Evolutionary conservation across 2,329 filamentous ascomycete species (phyloP).

Genomic region (Colletotrichum liaoningense): DNA sequence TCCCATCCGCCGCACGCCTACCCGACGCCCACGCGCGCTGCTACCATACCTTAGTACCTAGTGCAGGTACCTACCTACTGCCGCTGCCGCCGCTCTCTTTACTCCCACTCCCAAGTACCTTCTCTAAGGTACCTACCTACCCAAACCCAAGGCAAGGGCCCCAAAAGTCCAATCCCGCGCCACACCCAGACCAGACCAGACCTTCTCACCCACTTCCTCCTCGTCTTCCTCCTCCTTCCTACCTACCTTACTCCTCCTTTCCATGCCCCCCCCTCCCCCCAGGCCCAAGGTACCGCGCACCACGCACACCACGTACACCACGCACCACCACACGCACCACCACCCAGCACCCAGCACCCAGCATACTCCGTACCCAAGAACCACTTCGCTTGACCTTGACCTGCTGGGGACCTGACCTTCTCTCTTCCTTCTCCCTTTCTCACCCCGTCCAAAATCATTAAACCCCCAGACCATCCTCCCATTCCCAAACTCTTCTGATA

Average conservation of each 20-base stretch:
- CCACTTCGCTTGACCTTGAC: conserved; percentile 4
- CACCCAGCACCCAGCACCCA: conserved; percentile 10
- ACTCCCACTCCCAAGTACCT: background rate
- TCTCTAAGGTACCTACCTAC: too few relatives aligned
- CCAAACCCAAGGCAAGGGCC: too few relatives aligned
- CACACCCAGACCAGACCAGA: too few relatives aligned
- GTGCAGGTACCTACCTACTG: background rate
- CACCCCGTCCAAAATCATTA: conserved; percentile 50
- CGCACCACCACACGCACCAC: background rate
- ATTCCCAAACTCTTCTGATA: conserved; percentile 50
- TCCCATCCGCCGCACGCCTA: conserved; percentile 10
- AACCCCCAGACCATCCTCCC: conserved; percentile 52
- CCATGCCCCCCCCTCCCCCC: conserved; percentile 21
- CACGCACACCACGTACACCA: background rate
- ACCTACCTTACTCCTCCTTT: conserved; percentile 13
- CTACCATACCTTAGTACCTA: conserved; percentile 28
- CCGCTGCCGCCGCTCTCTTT: conserved; percentile 13
- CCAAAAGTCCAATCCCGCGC: too few relatives aligned
- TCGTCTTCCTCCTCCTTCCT: conserved; percentile 7
- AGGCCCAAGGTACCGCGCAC: conserved; percentile 1
- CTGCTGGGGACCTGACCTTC: conserved; percentile 19
- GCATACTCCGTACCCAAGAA: conserved; percentile 1
- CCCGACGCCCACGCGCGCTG: conserved; percentile 28
- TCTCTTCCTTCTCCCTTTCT: conserved; percentile 39
- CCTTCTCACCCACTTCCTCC: background rate